Evolutionary conservation across 805 yeast species (phyloP).

Genomic region (Sungouiozyma intestinalis): DNA sequence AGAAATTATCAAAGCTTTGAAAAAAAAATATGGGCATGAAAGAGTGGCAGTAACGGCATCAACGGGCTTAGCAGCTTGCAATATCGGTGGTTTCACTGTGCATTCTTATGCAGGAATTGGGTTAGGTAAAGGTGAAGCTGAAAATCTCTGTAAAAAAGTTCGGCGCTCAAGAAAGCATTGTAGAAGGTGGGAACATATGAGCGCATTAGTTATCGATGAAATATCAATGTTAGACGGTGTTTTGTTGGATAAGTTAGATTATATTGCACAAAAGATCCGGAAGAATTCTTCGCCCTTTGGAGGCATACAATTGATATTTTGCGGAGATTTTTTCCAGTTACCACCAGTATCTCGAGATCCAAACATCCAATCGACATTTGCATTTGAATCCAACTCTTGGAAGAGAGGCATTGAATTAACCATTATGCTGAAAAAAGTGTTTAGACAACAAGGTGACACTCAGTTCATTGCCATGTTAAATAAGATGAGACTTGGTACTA

Average conservation of each 20-base stretch:
- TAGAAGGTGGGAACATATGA: constrained; percentile 44
- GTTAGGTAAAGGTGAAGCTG: constrained; percentile 46
- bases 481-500: constrained; percentile 57
- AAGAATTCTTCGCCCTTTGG: constrained; percentile 53
- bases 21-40: constrained; percentile 34
- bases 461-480: constrained; percentile 64
- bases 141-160: constrained; percentile 40
- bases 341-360: constrained; percentile 44
- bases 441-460: constrained; percentile 67
- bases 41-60: constrained; percentile 72
- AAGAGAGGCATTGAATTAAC: constrained; percentile 43
- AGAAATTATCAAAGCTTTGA: constrained; percentile 46
- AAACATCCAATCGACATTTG: constrained; percentile 36
- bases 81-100: constrained; percentile 68
- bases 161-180: constrained; percentile 39
- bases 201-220: constrained; percentile 66
- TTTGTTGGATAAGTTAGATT: constrained; percentile 52
- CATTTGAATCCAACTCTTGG: constrained; percentile 63
- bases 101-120: constrained; percentile 77
- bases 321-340: constrained; percentile 76
- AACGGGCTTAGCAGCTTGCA: constrained; percentile 76
- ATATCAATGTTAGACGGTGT: constrained; percentile 71
- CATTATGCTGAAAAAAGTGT: constrained; percentile 52
- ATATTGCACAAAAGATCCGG: constrained; percentile 44
- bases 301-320: constrained; percentile 63